Evolutionary conservation across 306 rosid species (phyloP).

Genomic region (Parietaria judaica): DNA sequence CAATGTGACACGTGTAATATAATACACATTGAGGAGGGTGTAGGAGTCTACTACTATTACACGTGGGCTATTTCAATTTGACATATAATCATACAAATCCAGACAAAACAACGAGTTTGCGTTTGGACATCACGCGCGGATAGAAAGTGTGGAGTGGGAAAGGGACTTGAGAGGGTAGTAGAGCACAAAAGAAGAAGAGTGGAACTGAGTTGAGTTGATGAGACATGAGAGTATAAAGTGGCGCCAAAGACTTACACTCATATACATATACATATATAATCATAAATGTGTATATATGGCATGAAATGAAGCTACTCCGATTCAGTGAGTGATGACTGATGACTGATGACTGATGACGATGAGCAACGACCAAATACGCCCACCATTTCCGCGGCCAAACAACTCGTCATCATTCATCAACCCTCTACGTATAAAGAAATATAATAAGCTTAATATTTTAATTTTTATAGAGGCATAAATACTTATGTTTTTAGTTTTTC

Average conservation of each 20-base stretch:
- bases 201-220: constrained; percentile 16
- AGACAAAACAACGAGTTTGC: too few relatives aligned
- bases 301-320: constrained; percentile 15
- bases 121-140: background rate
- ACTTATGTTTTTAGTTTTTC: too few relatives aligned
- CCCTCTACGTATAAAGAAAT: background rate
- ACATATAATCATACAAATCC: too few relatives aligned
- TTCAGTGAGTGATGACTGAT: constrained; percentile 17
- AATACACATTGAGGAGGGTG: too few relatives aligned
- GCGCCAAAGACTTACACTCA: background rate
- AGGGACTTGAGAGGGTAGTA: background rate
- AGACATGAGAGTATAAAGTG: constrained; percentile 43
- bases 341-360: constrained; percentile 46
- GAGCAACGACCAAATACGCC: constrained; percentile 24
- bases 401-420: constrained; percentile 24
- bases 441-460: too few relatives aligned
- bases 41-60: too few relatives aligned
- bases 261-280: too few relatives aligned
- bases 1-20: too few relatives aligned
- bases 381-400: constrained; percentile 40
- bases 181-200: constrained; percentile 3
- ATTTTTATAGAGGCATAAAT: too few relatives aligned
- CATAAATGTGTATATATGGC: too few relatives aligned
- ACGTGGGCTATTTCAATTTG: too few relatives aligned
- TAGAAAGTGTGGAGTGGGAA: background rate